A percentile compares a stretch with the other conserved stretches of the same genome.
Evolutionary conservation across 768 basidiomycete genomes (phyloP).

Genomic region (Russula vinacea): DNA sequence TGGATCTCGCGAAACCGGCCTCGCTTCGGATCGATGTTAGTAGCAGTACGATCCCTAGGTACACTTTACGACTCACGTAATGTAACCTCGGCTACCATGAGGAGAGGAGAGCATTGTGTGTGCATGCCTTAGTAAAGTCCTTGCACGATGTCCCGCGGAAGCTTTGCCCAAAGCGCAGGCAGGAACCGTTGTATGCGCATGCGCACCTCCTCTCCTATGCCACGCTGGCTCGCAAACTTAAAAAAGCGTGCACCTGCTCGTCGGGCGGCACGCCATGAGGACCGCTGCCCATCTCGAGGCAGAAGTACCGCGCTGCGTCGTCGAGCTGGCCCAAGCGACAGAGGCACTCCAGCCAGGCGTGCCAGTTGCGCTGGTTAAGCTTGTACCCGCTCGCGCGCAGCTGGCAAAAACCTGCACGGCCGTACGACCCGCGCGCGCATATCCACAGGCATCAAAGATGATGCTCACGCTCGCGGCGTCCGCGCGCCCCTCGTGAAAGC

Average conservation of each 20-base stretch:
- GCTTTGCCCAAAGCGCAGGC: slow-evolving; percentile 24
- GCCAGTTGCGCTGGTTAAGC: slow-evolving; percentile 71
- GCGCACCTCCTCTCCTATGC: slow-evolving; percentile 19
- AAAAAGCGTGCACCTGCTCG: slow-evolving; percentile 51
- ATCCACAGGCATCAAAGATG: slow-evolving; percentile 82
- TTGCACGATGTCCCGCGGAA: slow-evolving; percentile 16
- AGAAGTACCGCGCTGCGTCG: slow-evolving; percentile 63
- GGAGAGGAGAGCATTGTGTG: background rate
- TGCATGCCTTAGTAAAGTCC: background rate
- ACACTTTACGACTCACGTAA: slow-evolving; percentile 28
- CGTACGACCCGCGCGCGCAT: slow-evolving; percentile 47
- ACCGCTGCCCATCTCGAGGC: slow-evolving; percentile 58
- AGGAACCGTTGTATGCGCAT: slow-evolving; percentile 28
- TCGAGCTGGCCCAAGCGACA: slow-evolving; percentile 64
- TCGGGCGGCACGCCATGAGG: slow-evolving; percentile 47
- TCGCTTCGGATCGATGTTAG: slow-evolving; percentile 70
- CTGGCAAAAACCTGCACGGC: slow-evolving; percentile 56
- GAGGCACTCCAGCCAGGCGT: slow-evolving; percentile 82
- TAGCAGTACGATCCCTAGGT: slow-evolving; percentile 40
- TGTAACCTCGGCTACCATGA: slow-evolving; percentile 1
- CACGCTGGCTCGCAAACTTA: slow-evolving; percentile 20
- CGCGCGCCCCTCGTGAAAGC: slow-evolving; percentile 55
- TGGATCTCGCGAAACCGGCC: slow-evolving; percentile 69
- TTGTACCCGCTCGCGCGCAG: slow-evolving; percentile 48
- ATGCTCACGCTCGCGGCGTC: slow-evolving; percentile 71